Evolutionary conservation across 2,329 filamentous ascomycete species (phyloP).

Genomic region (Colletotrichum eremochloae): DNA sequence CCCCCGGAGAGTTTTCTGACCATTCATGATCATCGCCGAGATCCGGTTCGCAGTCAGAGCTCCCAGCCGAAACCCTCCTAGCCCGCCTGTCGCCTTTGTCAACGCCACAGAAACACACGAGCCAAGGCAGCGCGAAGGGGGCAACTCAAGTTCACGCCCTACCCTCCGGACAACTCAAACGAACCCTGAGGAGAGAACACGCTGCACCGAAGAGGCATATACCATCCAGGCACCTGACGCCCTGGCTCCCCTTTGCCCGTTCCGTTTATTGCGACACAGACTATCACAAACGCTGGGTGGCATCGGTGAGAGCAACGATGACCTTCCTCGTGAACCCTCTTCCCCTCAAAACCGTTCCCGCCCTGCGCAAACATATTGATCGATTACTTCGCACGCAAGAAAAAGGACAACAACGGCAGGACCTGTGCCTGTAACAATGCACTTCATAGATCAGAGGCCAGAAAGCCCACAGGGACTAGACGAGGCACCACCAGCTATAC

Average conservation of each 20-base stretch:
- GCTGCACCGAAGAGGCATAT: constrained; percentile 24
- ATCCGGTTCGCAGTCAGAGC: neutral
- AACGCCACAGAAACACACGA: neutral
- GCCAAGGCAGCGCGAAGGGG: neutral
- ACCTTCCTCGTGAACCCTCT: neutral
- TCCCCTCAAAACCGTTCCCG: no score
- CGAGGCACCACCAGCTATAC: neutral
- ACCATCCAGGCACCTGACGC: neutral
- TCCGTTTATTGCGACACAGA: neutral
- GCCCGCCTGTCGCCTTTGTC: neutral
- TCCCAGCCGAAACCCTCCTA: neutral
- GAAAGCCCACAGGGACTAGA: neutral
- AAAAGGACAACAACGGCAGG: neutral
- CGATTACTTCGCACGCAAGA: neutral
- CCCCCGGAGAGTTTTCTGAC: neutral
- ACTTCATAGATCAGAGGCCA: neutral
- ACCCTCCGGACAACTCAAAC: neutral
- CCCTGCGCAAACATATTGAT: neutral
- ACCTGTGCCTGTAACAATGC: neutral
- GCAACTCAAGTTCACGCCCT: neutral
- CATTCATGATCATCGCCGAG: neutral
- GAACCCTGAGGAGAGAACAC: neutral
- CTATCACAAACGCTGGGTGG: constrained; percentile 7
- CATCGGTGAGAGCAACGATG: constrained; percentile 2
- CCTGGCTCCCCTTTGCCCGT: no score